A percentile compares a stretch with the other conserved stretches of the same genome.
Conservation (phyloP, 108 stramenopile genomes). For the Skeletonema menzelii region DNA sequence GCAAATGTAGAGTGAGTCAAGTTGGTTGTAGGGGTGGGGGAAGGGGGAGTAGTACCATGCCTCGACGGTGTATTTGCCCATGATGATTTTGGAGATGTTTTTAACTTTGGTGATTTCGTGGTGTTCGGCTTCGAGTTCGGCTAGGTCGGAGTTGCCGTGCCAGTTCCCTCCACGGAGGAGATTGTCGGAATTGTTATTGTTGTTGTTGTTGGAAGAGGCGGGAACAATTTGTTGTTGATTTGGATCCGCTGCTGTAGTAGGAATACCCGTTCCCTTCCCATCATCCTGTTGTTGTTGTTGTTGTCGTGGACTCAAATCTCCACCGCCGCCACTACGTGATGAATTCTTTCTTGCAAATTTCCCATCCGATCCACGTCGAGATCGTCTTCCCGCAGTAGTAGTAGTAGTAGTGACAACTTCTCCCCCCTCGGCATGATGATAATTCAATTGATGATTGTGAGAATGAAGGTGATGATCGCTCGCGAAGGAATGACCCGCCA, state of each 20-base stretch:
- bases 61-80: slow-evolving; percentile 80
- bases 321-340: neutral
- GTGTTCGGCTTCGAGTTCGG: slow-evolving; percentile 92
- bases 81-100: slow-evolving; percentile 93
- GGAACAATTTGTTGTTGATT: neutral
- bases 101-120: slow-evolving; percentile 99
- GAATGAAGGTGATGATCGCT: too few species aligned
- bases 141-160: slow-evolving; percentile 55
- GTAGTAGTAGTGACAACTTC: neutral
- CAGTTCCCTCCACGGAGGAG: slow-evolving; percentile 69
- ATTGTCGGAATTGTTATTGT: neutral
- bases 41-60: slow-evolving; percentile 99
- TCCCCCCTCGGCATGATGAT: too few species aligned
- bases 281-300: too few species aligned
- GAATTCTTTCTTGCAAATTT: neutral
- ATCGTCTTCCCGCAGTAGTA: neutral
- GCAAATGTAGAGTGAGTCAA: slow-evolving; percentile 91
- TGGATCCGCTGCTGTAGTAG: neutral
- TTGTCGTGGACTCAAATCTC: neutral
- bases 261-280: neutral
- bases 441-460: too few species aligned
- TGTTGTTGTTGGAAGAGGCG: slow-evolving; percentile 1
- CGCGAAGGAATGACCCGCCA: slow-evolving; percentile 17
- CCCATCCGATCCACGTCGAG: neutral
- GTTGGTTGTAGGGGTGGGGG: slow-evolving; percentile 81